These are phyloP conservation scores for Rossbeevera mucosa DNA, from an alignment of 768 basidiomycete genomes.

Conservation along the genomic window DNA sequence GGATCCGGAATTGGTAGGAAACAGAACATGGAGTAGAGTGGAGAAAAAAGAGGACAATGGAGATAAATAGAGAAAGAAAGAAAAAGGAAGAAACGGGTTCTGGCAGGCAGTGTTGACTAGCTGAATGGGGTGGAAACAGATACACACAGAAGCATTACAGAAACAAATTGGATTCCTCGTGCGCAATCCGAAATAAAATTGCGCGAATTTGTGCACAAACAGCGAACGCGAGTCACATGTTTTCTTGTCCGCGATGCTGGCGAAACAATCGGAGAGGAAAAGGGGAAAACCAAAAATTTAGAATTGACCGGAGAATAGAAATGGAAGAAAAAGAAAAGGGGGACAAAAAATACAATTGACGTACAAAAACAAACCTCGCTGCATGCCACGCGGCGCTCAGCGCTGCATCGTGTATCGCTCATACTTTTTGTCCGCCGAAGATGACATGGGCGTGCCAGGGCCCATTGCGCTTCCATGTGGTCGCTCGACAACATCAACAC, in stretches of 20 bases:
- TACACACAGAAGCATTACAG: not conserved
- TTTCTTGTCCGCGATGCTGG: not conserved
- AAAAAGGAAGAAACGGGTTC: not conserved
- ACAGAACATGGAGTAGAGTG: not conserved
- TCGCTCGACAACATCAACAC: slow-evolving; percentile 33
- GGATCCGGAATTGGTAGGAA: not conserved
- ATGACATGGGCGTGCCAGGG: slow-evolving; percentile 37
- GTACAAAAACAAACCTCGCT: not conserved
- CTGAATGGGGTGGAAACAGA: not conserved
- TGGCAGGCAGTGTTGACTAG: not conserved
- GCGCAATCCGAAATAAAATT: not conserved
- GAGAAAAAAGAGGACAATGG: not conserved
- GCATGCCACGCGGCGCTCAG: slow-evolving; percentile 7
- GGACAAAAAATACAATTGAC: slow-evolving; percentile 2
- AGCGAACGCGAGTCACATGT: not conserved
- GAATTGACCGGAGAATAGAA: not conserved
- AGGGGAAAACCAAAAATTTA: not conserved
- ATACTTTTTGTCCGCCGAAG: slow-evolving; percentile 35
- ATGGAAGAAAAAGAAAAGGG: slow-evolving; percentile 3
- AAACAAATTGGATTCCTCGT: not conserved
- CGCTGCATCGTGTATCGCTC: slow-evolving; percentile 27
- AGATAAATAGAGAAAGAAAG: not conserved
- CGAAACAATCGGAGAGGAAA: not conserved
- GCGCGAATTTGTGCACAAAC: not conserved
- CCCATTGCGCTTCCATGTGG: slow-evolving; percentile 14